Percentiles rank a stretch among this genome's conserved stretches.
These are phyloP conservation scores for Periconia macrospinosa DNA, from an alignment of 2,329 filamentous ascomycete genomes.

Conservation along the genomic window DNA sequence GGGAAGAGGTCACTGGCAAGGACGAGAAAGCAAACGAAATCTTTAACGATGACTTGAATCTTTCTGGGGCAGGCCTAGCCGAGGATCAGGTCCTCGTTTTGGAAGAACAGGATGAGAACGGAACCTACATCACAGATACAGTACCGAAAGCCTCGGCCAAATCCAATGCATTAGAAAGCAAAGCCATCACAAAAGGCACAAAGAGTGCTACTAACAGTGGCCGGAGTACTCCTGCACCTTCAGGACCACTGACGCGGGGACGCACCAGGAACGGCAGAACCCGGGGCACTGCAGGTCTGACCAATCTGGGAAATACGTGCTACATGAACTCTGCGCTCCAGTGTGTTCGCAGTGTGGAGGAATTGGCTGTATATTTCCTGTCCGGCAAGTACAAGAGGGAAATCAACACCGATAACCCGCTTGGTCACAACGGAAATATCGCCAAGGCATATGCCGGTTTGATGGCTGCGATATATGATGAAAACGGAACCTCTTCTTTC, in stretches of 20 bases:
- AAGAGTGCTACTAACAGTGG: conserved; percentile 57
- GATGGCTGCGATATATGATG: conserved; percentile 76
- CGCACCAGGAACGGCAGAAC: conserved; percentile 69
- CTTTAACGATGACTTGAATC: conserved; percentile 72
- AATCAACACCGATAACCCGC: conserved; percentile 80
- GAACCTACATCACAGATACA: conserved; percentile 59
- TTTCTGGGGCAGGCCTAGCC: conserved; percentile 69
- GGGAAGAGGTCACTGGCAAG: conserved; percentile 63
- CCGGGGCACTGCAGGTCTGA: conserved; percentile 77
- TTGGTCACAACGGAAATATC: conserved; percentile 83
- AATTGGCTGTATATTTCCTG: conserved; percentile 90
- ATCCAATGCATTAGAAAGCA: conserved; percentile 50
- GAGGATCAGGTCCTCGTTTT: conserved; percentile 78
- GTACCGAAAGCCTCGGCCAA: conserved; percentile 48
- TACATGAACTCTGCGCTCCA: conserved; percentile 99
- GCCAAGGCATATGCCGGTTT: conserved; percentile 81
- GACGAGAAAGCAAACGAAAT: conserved; percentile 75
- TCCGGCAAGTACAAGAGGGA: conserved; percentile 58
- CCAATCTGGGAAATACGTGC: conserved; percentile 94
- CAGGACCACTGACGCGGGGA: conserved; percentile 69
- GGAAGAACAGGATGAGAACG: conserved; percentile 66
- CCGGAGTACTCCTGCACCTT: conserved; percentile 67
- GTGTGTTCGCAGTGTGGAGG: conserved; percentile 89
- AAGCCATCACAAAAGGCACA: conserved; percentile 31
- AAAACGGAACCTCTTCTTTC: conserved; percentile 67